Evolutionary conservation across 1,284 basidiomycete genomes (phyloP), one percentile per base, ranked within the genome.

Genomic region (Rhodotorula sp.): DNA sequence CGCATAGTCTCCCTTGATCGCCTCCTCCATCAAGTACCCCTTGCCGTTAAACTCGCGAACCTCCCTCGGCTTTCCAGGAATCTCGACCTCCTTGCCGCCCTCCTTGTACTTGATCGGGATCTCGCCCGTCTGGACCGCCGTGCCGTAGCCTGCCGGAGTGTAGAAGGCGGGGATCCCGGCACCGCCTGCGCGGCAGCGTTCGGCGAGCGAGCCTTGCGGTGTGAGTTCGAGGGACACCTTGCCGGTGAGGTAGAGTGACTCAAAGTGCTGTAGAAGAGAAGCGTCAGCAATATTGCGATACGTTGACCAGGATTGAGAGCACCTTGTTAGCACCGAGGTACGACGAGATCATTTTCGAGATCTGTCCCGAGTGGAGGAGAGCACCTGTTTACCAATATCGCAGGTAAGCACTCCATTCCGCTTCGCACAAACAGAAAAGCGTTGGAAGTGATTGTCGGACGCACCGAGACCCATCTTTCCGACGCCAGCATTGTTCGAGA

Each of bases 161-260:
- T 86, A 99, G 84, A 99, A 94, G 17, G 92, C 94, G 10, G 95
- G 95, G 76, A 96, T 94, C 66, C 95, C 95, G 30, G 92, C 91
- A 5, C 91, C 94, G 68, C 92, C 92, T 8, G 94, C 90, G 46
- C 94, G 88, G 71, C 96, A 85, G 71, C 94, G 88, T 79, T 96
- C 95, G 27, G 90, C 90, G 39, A 99, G 87, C 19, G 92, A 94
- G 19, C 83, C 93, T 82, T 96, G 93, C 4, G 93, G 93, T 56
- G 90, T 90, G 46, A 96, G 87, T 79, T 96, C 93, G 52, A 96
- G 82, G 1, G 89, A 86, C 71, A 95, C 89, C 71, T 90, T 82
- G 63, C 93, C 93, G 29, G 85, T 83, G 58, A 95, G 86, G 81
- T 93, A 96, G 64, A 89, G 83, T 46, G 79, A 77, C 73, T 83